Conservation (phyloP, 371 early-diverging fungal species). For the Capniomyces stellatus region DNA sequence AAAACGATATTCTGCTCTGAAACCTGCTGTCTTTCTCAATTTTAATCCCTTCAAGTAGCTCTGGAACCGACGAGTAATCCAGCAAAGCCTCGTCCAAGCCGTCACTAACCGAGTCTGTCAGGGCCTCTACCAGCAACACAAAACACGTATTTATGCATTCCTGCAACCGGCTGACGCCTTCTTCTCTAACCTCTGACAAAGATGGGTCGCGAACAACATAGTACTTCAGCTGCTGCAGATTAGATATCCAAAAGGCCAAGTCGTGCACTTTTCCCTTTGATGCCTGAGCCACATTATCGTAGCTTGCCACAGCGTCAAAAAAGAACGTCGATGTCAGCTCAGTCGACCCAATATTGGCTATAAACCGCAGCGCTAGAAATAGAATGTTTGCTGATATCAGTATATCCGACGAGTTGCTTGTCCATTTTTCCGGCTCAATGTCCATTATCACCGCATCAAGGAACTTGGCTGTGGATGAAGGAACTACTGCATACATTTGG, state of each 20-base stretch:
- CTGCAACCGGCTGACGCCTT: not conserved
- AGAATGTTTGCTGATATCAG: not conserved
- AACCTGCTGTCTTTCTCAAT: conserved; percentile 10
- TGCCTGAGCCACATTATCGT: conserved; percentile 14
- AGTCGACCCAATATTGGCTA: not conserved
- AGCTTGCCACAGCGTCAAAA: too few species aligned
- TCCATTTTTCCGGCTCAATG: not conserved
- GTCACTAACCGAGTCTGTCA: conserved; percentile 34
- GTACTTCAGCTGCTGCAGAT: conserved; percentile 46
- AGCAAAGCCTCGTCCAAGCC: conserved; percentile 45
- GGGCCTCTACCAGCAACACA: conserved; percentile 33
- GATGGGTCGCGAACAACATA: conserved; percentile 61
- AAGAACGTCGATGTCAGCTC: not conserved
- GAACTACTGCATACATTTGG: not conserved
- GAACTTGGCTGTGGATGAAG: not conserved
- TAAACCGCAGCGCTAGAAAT: not conserved
- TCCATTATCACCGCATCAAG: not conserved
- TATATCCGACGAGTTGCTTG: not conserved
- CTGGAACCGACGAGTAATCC: conserved; percentile 49
- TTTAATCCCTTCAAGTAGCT: conserved; percentile 34
- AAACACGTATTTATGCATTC: conserved; percentile 35
- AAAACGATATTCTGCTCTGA: not conserved
- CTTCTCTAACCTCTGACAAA: conserved; percentile 32
- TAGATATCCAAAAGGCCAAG: conserved; percentile 66
- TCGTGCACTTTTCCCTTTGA: conserved; percentile 10